phyloP scores from a whole-genome alignment of 2,329 filamentous ascomycete genomes.

The Penicillium sp. region DNA sequence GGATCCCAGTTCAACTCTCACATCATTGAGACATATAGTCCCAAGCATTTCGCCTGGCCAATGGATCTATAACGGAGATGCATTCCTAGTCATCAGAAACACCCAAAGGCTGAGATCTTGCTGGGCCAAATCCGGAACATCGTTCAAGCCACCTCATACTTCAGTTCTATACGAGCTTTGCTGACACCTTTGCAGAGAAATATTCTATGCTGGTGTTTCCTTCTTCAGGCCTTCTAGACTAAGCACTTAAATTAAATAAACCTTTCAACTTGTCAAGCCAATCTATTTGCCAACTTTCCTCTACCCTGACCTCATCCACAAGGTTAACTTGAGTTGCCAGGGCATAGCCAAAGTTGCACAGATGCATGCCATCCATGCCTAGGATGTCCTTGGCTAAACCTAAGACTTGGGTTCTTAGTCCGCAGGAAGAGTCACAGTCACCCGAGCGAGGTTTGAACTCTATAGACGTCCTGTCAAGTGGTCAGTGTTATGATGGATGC shows the following conservation, averaged over 20 bases:
- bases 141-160: slow-evolving; percentile 5
- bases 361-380: slow-evolving; percentile 5
- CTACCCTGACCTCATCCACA: background rate
- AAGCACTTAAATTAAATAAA: background rate
- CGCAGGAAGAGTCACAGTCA: slow-evolving; percentile 21
- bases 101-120: background rate
- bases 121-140: slow-evolving; percentile 2
- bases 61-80: slow-evolving; percentile 14
- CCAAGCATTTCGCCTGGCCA: background rate
- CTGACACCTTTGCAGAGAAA: slow-evolving; percentile 14
- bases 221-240: background rate
- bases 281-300: background rate
- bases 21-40: background rate
- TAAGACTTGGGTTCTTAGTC: slow-evolving; percentile 19
- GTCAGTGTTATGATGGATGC: background rate
- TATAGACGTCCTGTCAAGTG: background rate
- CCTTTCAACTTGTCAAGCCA: background rate
- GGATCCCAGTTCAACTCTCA: background rate
- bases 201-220: background rate
- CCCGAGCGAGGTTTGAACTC: slow-evolving; percentile 6
- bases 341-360: slow-evolving; percentile 16
- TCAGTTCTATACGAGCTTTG: slow-evolving; percentile 3
- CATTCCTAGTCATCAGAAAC: slow-evolving; percentile 20
- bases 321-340: background rate
- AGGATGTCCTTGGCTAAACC: slow-evolving; percentile 13